These are phyloP conservation scores for Penicillium waksmanii DNA, from an alignment of 495 filamentous ascomycete genomes.

Conservation along the genomic window DNA sequence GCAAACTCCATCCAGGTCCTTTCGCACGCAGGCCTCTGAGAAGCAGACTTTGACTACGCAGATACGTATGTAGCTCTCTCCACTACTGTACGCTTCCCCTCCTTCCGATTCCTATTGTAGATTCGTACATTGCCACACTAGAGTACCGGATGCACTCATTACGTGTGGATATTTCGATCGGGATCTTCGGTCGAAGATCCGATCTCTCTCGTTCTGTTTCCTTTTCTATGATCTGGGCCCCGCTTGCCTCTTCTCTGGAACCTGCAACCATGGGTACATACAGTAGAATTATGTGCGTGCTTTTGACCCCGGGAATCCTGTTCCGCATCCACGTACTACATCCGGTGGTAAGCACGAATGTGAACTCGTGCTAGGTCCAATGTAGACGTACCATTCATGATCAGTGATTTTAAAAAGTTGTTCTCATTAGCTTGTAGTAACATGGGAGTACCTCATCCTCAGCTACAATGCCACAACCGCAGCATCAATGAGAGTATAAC, in stretches of 20 bases:
- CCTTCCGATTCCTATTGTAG: neutral
- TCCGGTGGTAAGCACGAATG: conserved; percentile 14
- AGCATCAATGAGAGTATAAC: neutral
- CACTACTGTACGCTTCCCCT: conserved; percentile 1
- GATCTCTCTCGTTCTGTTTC: conserved; percentile 12
- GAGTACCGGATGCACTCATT: conserved; percentile 7
- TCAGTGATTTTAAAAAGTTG: neutral
- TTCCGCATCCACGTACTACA: neutral
- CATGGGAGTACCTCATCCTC: neutral
- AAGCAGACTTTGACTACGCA: neutral
- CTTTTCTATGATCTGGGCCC: neutral
- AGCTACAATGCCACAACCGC: neutral
- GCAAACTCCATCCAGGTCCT: conserved; percentile 22
- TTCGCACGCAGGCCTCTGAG: neutral
- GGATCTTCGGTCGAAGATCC: conserved; percentile 17
- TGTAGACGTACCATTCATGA: conserved; percentile 1
- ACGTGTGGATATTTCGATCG: conserved; percentile 13
- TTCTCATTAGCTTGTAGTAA: neutral
- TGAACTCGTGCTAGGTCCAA: conserved; percentile 18
- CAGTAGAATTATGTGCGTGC: conserved; percentile 16
- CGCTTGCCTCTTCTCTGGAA: conserved; percentile 1
- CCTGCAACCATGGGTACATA: conserved; percentile 6
- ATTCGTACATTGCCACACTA: conserved; percentile 1
- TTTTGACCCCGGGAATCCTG: neutral
- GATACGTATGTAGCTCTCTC: conserved; percentile 6